Evolutionary conservation across 352 stramenopile species (phyloP).

Genomic region (Globisporangium iwayamae): DNA sequence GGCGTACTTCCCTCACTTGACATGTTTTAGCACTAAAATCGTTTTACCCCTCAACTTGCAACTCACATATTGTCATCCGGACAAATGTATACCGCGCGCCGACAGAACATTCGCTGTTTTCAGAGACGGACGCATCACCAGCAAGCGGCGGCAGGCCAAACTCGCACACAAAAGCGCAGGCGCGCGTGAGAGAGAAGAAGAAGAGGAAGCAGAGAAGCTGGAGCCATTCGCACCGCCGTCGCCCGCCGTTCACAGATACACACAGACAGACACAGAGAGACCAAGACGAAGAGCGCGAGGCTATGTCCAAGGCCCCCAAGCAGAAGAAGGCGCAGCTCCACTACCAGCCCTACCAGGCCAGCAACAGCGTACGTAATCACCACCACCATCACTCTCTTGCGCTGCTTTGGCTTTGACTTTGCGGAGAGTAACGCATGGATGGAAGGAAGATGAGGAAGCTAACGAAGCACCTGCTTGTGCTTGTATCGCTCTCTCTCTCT

Average conservation of each 20-base stretch:
- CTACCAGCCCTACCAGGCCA: constrained; percentile 77
- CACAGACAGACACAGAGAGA: not conserved
- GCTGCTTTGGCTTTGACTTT: not conserved
- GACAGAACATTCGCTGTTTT: too few species aligned
- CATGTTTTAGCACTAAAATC: not conserved
- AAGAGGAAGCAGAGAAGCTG: not conserved
- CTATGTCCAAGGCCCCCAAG: constrained; percentile 82
- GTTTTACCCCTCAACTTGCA: constrained; percentile 1
- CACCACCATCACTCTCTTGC: constrained; percentile 11
- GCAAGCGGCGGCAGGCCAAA: too few species aligned
- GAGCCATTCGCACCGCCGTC: not conserved
- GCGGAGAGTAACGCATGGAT: too few species aligned
- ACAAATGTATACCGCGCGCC: too few species aligned
- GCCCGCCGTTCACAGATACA: not conserved
- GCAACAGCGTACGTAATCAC: constrained; percentile 19
- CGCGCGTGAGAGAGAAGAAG: too few species aligned
- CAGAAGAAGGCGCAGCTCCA: constrained; percentile 67
- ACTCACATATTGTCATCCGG: not conserved
- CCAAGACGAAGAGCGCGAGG: not conserved
- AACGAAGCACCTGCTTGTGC: too few species aligned
- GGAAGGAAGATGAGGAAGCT: too few species aligned
- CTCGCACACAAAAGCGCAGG: too few species aligned
- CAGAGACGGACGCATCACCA: too few species aligned
- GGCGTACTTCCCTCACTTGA: too few species aligned
- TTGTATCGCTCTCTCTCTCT: not conserved